phyloP scores from a whole-genome alignment of 2,329 filamentous ascomycete species.

The Aspergillus tubingensis region DNA sequence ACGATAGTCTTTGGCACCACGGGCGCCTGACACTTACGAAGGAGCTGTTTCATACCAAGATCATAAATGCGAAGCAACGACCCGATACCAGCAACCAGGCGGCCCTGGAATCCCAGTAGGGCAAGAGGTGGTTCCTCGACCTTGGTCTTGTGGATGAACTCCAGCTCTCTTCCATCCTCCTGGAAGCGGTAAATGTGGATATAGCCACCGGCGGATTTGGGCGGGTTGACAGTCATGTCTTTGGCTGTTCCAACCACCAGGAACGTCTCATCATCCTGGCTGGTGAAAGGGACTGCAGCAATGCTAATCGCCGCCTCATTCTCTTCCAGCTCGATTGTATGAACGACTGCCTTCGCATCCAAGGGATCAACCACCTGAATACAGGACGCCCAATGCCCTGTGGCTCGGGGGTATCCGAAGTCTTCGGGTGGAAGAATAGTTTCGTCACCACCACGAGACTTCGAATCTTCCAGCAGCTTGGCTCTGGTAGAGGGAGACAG shows the following conservation, averaged over 20 bases:
- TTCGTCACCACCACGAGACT: constrained; percentile 71
- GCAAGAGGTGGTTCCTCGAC: constrained; percentile 86
- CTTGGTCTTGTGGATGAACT: constrained; percentile 96
- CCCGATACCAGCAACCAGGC: constrained; percentile 81
- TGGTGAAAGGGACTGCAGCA: constrained; percentile 80
- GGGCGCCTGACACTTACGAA: constrained; percentile 85
- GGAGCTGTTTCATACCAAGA: constrained; percentile 85
- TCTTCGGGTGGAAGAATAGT: constrained; percentile 72
- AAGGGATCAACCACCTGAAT: constrained; percentile 89
- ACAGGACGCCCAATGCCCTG: constrained; percentile 91
- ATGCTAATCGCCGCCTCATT: constrained; percentile 92
- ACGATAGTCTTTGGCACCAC: constrained; percentile 82
- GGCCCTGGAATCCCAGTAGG: constrained; percentile 90
- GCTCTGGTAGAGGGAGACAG: constrained; percentile 75
- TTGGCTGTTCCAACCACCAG: constrained; percentile 94
- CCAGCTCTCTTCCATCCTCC: constrained; percentile 81
- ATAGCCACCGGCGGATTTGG: constrained; percentile 74
- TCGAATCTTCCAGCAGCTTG: constrained; percentile 72
- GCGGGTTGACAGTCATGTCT: constrained; percentile 78
- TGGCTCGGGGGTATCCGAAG: constrained; percentile 84
- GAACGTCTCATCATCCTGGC: constrained; percentile 85
- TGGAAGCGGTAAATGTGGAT: constrained; percentile 91
- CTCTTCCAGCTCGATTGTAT: constrained; percentile 77
- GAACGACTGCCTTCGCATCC: constrained; percentile 69
- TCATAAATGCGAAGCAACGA: constrained; percentile 85